These are phyloP conservation scores for Sclerospora graminicola DNA, from an alignment of 352 stramenopile species.

Conservation along the genomic window DNA sequence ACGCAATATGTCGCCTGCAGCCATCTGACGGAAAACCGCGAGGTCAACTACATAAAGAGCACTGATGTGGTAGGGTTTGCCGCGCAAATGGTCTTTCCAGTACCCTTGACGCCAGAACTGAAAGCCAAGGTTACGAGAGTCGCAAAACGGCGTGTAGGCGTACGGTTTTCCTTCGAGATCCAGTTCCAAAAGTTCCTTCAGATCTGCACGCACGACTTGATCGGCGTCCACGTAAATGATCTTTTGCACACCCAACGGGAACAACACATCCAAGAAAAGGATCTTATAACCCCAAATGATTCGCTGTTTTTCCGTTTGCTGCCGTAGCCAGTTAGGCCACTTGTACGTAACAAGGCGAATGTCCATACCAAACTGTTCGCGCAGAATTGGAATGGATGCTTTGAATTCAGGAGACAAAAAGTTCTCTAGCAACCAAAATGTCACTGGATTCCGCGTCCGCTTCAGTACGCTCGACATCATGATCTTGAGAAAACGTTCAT, in stretches of 20 bases:
- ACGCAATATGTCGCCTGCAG: conserved; percentile 93
- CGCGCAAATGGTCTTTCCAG: conserved; percentile 95
- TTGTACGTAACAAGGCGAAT: conserved; percentile 99
- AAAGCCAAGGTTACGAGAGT: conserved; percentile 94
- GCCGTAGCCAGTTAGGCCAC: conserved; percentile 97
- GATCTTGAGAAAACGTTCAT: conserved; percentile 99
- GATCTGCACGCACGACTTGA: conserved; percentile 96
- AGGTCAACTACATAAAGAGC: conserved; percentile 99
- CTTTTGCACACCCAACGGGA: conserved; percentile 97
- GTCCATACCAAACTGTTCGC: conserved; percentile 91
- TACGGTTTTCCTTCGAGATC: conserved; percentile 95
- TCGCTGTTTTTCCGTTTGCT: conserved; percentile 98
- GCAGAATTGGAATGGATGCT: conserved; percentile 86
- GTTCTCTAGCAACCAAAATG: conserved; percentile 99
- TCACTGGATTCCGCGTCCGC: conserved; percentile 93
- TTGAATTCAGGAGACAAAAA: conserved; percentile 99
- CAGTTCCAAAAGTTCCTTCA: conserved; percentile 98
- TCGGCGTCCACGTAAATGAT: conserved; percentile 99
- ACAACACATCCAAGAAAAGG: conserved; percentile 99
- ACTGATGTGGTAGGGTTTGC: conserved; percentile 98
- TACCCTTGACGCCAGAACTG: conserved; percentile 98
- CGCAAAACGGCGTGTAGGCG: conserved; percentile 98
- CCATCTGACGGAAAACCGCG: conserved; percentile 89
- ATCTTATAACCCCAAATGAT: conserved; percentile 99
- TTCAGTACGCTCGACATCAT: conserved; percentile 99